Base-by-base conservation (phyloP, 352 stramenopile genomes). In the Phytophthora vignae region DNA sequence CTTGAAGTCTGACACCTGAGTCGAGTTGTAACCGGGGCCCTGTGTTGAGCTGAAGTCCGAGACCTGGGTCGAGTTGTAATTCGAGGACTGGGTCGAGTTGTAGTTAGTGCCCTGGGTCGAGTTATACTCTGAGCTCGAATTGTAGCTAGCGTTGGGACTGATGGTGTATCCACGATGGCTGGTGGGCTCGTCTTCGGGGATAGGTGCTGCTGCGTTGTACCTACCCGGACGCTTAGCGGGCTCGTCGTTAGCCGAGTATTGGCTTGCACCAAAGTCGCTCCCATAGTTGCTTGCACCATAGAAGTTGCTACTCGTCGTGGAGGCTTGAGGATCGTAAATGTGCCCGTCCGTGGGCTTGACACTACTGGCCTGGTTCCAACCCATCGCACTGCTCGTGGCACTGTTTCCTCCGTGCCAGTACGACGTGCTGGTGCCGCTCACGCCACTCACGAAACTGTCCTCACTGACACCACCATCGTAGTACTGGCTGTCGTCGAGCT, bases 161-260 rank as follows among this genome's bases (percentile, higher is more conserved):
- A 60, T 58, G 19, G 53, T 69, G 65, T 71, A 66, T 29, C 53
- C 53, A 60, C 52, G 44, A n/a, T 64, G 67, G 49, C 50, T 73
- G 5, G 61, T 50, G 15, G 69, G 63, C 36, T 77, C 73, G 25
- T 77, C 64, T 57, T 79, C 73, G 25, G 64, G 73, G n/a, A 83
- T 83, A 3, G 77, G 59, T 11, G 62, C 42, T 42, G 71, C 68
- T 55, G 81, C 65, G 21, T 89, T 76, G 44, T 85, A 84, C 21
- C 69, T 76, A 17, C 68, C 65, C 15, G 74, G 27, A 53, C 73
- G 82, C 71, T 84, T 86, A 33, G 76, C 76, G 54, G 74, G 81
- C n/a, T 85, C 67, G 10, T 82, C 71, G 0, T 81, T 56, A 22
- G 58, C 60, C 50, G 78, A 55, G 25, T 77, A 70, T 8, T 80